phyloP scores from a whole-genome alignment of 352 stramenopile genomes.

The Phytophthora europaea region DNA sequence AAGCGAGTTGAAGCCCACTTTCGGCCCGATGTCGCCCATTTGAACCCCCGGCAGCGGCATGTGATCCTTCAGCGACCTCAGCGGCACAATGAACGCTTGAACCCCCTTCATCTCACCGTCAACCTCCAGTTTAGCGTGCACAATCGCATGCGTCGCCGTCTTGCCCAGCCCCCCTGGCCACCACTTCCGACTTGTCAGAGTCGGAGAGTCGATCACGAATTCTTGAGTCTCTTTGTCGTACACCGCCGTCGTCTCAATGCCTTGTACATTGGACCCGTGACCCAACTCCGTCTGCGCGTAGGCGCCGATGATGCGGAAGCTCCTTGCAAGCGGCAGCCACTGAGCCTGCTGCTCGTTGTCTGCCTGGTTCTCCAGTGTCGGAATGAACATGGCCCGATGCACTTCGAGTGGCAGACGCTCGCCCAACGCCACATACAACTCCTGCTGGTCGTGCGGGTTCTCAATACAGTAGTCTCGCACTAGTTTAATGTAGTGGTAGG shows the following conservation, averaged over 20 bases:
- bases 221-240: slow-evolving; percentile 86
- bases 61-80: slow-evolving; percentile 28
- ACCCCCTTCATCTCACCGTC: slow-evolving; percentile 24
- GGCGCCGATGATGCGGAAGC: slow-evolving; percentile 29
- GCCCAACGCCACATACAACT: slow-evolving; percentile 33
- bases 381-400: slow-evolving; percentile 40
- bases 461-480: slow-evolving; percentile 30
- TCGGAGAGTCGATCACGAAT: slow-evolving; percentile 95
- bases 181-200: slow-evolving; percentile 95
- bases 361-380: slow-evolving; percentile 36
- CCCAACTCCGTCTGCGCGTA: slow-evolving; percentile 39
- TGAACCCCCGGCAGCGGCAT: slow-evolving; percentile 24
- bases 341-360: slow-evolving; percentile 29
- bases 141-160: slow-evolving; percentile 35
- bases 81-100: slow-evolving; percentile 35
- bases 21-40: slow-evolving; percentile 36
- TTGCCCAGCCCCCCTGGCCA: slow-evolving; percentile 79
- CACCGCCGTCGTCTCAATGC: slow-evolving; percentile 29
- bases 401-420: slow-evolving; percentile 38
- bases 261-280: slow-evolving; percentile 36
- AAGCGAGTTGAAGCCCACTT: slow-evolving; percentile 37
- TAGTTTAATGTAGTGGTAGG: slow-evolving; percentile 38
- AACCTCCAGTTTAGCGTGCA: slow-evolving; percentile 32
- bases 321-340: slow-evolving; percentile 33
- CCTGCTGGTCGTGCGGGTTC: slow-evolving; percentile 26